Percentiles rank a stretch among this genome's conserved stretches.
These are phyloP conservation scores for Pyricularia grisea DNA, from an alignment of 2,329 filamentous ascomycete genomes.

Conservation along the genomic window DNA sequence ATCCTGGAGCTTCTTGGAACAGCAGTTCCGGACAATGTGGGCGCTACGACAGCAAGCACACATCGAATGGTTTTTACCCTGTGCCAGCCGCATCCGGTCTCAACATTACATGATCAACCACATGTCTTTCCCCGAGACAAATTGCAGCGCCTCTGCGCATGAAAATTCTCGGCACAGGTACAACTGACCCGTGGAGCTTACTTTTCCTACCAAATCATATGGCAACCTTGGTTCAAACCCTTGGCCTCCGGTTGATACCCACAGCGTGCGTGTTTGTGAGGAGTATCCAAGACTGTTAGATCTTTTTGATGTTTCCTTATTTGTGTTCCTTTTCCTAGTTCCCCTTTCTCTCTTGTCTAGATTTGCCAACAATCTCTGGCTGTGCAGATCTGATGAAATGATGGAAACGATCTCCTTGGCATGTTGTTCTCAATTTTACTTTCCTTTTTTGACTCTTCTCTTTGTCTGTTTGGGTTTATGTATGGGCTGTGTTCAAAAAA, in stretches of 20 bases:
- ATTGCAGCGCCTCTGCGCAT: not conserved
- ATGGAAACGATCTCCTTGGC: not conserved
- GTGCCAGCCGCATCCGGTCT: slow-evolving; percentile 35
- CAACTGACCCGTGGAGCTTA: not conserved
- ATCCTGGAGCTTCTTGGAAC: slow-evolving; percentile 29
- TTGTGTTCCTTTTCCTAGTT: not conserved
- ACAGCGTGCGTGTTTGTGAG: not conserved
- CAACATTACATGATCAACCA: slow-evolving; percentile 26
- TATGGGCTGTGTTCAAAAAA: not conserved
- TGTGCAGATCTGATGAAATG: not conserved
- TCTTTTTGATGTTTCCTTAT: not conserved
- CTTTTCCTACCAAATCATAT: not conserved
- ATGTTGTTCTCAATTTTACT: not conserved
- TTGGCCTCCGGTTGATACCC: not conserved
- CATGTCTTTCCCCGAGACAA: not conserved
- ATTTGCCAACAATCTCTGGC: not conserved
- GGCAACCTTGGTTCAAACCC: not conserved
- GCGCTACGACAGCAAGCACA: slow-evolving; percentile 43
- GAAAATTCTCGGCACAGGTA: not conserved
- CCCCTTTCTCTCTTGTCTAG: not conserved
- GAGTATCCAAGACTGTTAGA: not conserved
- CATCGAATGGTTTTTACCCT: slow-evolving; percentile 44
- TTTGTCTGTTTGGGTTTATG: not conserved
- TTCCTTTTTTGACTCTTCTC: not conserved
- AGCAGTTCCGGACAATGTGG: slow-evolving; percentile 27